Percentiles rank a stretch among this genome's conserved stretches.
phyloP scores from a whole-genome alignment of 2,329 filamentous ascomycete genomes.

The Fusarium humuli region DNA sequence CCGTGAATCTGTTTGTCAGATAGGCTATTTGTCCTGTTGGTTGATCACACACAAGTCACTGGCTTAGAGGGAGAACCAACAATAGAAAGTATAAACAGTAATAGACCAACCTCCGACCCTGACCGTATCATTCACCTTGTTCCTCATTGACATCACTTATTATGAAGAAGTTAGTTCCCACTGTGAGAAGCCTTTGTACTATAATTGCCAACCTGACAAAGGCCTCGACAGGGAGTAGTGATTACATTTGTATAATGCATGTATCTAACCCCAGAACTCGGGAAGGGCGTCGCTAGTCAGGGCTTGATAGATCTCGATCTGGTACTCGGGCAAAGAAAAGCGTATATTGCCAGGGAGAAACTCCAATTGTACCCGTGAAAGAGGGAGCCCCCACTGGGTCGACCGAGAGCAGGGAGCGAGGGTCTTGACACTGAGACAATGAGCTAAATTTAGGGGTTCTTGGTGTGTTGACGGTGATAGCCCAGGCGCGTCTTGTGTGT shows the following conservation, averaged over 20 bases:
- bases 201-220: neutral
- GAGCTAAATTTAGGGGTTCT: slow-evolving; percentile 22
- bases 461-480: slow-evolving; percentile 8
- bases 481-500: slow-evolving; percentile 19
- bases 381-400: slow-evolving; percentile 1
- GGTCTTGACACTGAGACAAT: slow-evolving; percentile 19
- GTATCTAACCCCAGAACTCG: neutral
- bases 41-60: neutral
- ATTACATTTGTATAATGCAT: neutral
- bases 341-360: slow-evolving; percentile 6
- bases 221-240: neutral
- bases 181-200: neutral
- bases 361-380: neutral
- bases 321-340: neutral
- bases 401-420: slow-evolving; percentile 31
- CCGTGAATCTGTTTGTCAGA: neutral
- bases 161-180: too few species aligned
- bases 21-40: neutral
- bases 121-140: neutral
- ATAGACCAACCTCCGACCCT: neutral
- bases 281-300: slow-evolving; percentile 16
- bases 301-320: slow-evolving; percentile 6
- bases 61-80: neutral
- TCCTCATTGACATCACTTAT: neutral
- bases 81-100: neutral